phyloP scores from a whole-genome alignment of 1,284 basidiomycete genomes.

The Tilletia horrida region DNA sequence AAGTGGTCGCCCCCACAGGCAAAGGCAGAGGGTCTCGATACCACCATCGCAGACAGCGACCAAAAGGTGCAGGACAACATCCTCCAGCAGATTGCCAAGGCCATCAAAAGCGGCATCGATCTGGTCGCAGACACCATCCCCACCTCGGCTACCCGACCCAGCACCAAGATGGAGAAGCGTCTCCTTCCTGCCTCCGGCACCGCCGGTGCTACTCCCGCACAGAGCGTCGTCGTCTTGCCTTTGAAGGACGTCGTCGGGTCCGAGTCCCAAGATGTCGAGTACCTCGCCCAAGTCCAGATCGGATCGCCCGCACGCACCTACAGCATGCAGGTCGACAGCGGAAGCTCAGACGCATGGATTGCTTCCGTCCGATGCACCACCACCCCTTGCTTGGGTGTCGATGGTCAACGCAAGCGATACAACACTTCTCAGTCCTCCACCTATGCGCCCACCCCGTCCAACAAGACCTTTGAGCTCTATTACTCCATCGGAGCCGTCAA shows the following conservation, averaged over 20 bases:
- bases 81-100: neutral
- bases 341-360: slow-evolving; percentile 18
- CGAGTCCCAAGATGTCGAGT: slow-evolving; percentile 15
- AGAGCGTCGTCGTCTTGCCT: slow-evolving; percentile 6
- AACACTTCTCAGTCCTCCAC: slow-evolving; percentile 12
- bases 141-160: neutral
- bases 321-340: slow-evolving; percentile 18
- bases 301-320: slow-evolving; percentile 5
- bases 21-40: neutral
- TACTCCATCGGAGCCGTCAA: slow-evolving; percentile 21
- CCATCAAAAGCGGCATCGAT: neutral
- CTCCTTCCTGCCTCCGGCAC: neutral
- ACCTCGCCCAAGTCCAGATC: slow-evolving; percentile 14
- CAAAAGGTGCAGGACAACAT: neutral
- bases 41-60: slow-evolving; percentile 9
- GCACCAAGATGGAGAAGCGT: neutral
- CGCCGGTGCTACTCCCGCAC: neutral
- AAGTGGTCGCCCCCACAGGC: neutral
- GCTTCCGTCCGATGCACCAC: slow-evolving; percentile 9
- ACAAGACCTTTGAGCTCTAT: slow-evolving; percentile 21
- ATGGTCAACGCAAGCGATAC: neutral
- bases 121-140: neutral
- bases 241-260: slow-evolving; percentile 3
- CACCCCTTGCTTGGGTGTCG: neutral
- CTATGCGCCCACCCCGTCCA: neutral